These are phyloP conservation scores for Galerina marginata DNA, from an alignment of 768 basidiomycete species.

Conservation along the genomic window DNA sequence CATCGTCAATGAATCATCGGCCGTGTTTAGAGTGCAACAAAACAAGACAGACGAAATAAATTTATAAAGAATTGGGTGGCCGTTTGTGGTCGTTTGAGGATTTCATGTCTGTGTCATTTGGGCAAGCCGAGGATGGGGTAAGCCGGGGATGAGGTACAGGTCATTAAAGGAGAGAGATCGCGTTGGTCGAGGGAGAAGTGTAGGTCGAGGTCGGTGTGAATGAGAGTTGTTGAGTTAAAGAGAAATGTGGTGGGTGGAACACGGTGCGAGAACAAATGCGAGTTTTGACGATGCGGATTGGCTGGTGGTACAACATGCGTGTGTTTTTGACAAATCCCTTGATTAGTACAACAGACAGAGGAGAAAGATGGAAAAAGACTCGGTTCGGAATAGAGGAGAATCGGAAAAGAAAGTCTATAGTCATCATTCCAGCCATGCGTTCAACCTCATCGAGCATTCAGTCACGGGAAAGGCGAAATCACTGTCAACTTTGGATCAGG, in stretches of 20 bases:
- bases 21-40: slow-evolving; percentile 8
- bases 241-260: neutral
- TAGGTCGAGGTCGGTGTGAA: neutral
- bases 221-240: neutral
- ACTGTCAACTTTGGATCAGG: slow-evolving; percentile 43
- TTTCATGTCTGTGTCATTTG: neutral
- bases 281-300: slow-evolving; percentile 27
- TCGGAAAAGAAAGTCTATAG: slow-evolving; percentile 19
- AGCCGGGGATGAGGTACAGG: slow-evolving; percentile 8
- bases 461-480: neutral
- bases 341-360: slow-evolving; percentile 46
- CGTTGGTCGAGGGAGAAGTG: neutral
- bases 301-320: slow-evolving; percentile 47
- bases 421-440: slow-evolving; percentile 15
- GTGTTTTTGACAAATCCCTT: slow-evolving; percentile 36
- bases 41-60: slow-evolving; percentile 12
- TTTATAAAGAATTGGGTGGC: slow-evolving; percentile 6
- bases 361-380: slow-evolving; percentile 23
- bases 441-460: neutral
- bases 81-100: slow-evolving; percentile 5
- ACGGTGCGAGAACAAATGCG: slow-evolving; percentile 9
- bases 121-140: slow-evolving; percentile 2
- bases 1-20: slow-evolving; percentile 4
- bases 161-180: slow-evolving; percentile 3
- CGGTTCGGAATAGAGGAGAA: slow-evolving; percentile 15